phyloP scores from a whole-genome alignment of 345 rosid species.

The Citrus mangshanensis region DNA sequence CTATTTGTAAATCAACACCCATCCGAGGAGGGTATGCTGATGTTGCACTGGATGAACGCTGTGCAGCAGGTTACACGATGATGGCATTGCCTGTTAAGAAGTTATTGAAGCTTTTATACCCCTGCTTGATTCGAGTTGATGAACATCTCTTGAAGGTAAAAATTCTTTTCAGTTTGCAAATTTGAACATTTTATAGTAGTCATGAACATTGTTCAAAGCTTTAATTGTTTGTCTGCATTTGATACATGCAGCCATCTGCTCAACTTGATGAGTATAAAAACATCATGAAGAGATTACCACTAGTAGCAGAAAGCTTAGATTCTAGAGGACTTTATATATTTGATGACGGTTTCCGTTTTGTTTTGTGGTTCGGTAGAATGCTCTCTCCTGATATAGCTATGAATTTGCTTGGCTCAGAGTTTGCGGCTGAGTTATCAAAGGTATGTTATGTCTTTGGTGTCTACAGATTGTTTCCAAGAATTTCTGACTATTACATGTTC shows the following conservation, averaged over 20 bases:
- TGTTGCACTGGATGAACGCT: conserved; percentile 84
- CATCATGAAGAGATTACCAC: conserved; percentile 51
- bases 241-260: conserved; percentile 59
- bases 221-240: conserved; percentile 16
- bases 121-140: conserved; percentile 78
- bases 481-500: neutral
- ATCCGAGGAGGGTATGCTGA: conserved; percentile 94
- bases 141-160: conserved; percentile 76
- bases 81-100: conserved; percentile 91
- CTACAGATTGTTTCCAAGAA: neutral
- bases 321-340: conserved; percentile 87
- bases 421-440: conserved; percentile 86
- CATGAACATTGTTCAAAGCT: neutral
- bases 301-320: conserved; percentile 84
- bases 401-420: conserved; percentile 82
- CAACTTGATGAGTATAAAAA: conserved; percentile 40
- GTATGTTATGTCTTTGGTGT: conserved; percentile 34
- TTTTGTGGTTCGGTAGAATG: conserved; percentile 94
- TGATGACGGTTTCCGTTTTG: conserved; percentile 84
- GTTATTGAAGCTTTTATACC: conserved; percentile 84
- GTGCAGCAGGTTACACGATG: conserved; percentile 93
- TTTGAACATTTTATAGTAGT: neutral
- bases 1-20: conserved; percentile 75
- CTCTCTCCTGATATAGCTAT: conserved; percentile 81
- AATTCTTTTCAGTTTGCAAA: neutral